Base-by-base conservation (phyloP, 2,329 filamentous ascomycete genomes). In the Pseudovirgaria hyperparasitica region DNA sequence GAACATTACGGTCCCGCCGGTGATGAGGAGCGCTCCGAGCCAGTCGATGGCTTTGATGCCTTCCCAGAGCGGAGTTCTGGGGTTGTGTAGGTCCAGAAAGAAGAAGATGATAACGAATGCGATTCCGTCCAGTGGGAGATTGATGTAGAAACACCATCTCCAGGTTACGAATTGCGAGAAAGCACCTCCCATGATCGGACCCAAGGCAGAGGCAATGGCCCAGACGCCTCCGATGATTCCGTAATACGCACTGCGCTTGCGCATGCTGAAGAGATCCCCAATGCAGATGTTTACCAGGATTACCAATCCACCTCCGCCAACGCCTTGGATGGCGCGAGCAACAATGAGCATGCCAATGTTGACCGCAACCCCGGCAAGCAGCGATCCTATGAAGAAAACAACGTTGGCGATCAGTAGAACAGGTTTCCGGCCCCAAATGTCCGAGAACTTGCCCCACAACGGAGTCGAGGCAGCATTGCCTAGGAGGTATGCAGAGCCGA, bases 1-100 rank as follows among this genome's bases (percentile, higher is more conserved):
- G 37, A 92, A 64, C 81, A 92, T 87, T 12, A 92, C 62, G 0
- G 81, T 86, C 12, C 77, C 82, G 22, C 78, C 79, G 14, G 86
- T 67, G 46, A 92, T 71, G 16, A 67, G 57, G 8, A 77, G 28
- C 2, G 67, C 72, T 1, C 79, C 80, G 5, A 69, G 39, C 72
- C 72, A 77, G 48, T 76, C 72, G 34, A 77, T 71, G 0, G 70
- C 70, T 34, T 68, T 69, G 6, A 82, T 52, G 0, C 77, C 77
- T 20, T 69, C 57, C 32, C 58, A 52, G 3, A 81, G 48, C 0
- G 73, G 67, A 1, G 76, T 81, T 19, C 62, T 64, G 0, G 77
- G 76, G 4, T 70, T 76, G 27, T 77, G 66, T n/a, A 82, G 50
- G 39, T 78, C 68, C 8, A 82, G 58, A 40, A 75, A 71, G 43